Evolutionary conservation across 2,329 filamentous ascomycete genomes (phyloP).

Genomic region (Scortechinia acanthostroma): DNA sequence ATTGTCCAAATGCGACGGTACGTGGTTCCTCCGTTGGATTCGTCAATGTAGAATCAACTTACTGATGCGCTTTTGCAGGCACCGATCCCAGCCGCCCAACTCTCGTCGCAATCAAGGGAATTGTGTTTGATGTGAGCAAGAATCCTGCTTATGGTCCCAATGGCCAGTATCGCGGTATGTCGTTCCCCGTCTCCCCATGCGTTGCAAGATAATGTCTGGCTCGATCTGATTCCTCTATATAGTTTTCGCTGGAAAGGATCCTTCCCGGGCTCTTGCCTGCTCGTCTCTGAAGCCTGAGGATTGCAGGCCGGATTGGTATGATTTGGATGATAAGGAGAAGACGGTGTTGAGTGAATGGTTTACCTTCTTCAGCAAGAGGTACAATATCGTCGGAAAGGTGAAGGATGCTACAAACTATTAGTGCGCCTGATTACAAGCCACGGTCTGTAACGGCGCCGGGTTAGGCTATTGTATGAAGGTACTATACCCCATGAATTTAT

Average conservation of each 20-base stretch:
- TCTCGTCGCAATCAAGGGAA: conserved; percentile 69
- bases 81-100: conserved; percentile 37
- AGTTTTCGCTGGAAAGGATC: conserved; percentile 96
- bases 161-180: conserved; percentile 76
- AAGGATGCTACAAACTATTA: conserved; percentile 45
- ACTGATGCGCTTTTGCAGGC: conserved; percentile 12
- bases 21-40: too few species aligned
- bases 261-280: conserved; percentile 81
- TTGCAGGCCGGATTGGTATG: conserved; percentile 74
- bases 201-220: too few species aligned
- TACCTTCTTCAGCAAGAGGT: conserved; percentile 93
- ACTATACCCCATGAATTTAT: too few species aligned
- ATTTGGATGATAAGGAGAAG: conserved; percentile 79
- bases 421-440: too few species aligned
- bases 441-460: too few species aligned
- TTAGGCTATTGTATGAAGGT: too few species aligned
- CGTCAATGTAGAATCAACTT: not conserved
- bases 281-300: conserved; percentile 83
- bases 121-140: conserved; percentile 86
- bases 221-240: too few species aligned
- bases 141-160: conserved; percentile 80
- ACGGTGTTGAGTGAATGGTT: conserved; percentile 83
- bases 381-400: conserved; percentile 76
- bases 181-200: not conserved
- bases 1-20: conserved; percentile 77